Percentiles rank a stretch among this genome's conserved stretches.
These are phyloP conservation scores for Blastobotrys indianensis DNA, from an alignment of 1,139 yeast species.

Conservation along the genomic window DNA sequence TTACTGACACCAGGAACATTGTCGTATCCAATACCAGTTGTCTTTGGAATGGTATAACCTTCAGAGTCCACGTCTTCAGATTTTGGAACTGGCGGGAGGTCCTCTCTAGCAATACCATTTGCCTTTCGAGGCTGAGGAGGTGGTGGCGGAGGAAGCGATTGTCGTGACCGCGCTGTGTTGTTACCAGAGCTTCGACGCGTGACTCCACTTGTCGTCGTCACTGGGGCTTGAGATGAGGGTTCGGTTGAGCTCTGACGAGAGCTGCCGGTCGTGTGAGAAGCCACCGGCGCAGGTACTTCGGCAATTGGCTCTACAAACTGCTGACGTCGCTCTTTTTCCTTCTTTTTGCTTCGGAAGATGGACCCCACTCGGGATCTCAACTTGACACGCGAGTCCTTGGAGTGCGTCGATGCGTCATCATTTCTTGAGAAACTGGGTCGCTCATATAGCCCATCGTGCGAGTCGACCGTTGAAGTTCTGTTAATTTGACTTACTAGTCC, in stretches of 20 bases:
- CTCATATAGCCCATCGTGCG: slow-evolving; percentile 3
- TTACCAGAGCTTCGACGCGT: slow-evolving; percentile 6
- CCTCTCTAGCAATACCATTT: slow-evolving; percentile 15
- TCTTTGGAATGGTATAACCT: slow-evolving; percentile 9
- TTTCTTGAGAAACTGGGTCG: slow-evolving; percentile 1
- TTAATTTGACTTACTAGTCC: neutral
- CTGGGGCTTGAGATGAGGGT: too few species aligned
- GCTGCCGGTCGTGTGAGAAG: slow-evolving; percentile 1
- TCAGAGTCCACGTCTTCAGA: slow-evolving; percentile 4
- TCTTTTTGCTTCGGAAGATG: slow-evolving; percentile 59
- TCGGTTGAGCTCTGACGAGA: neutral
- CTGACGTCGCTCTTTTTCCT: slow-evolving; percentile 13
- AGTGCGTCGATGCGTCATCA: slow-evolving; percentile 16
- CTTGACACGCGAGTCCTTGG: slow-evolving; percentile 28
- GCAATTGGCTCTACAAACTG: neutral
- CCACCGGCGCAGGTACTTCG: too few species aligned
- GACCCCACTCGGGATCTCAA: slow-evolving; percentile 81
- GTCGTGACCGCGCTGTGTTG: neutral
- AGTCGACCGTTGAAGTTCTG: neutral
- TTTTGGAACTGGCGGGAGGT: slow-evolving; percentile 3
- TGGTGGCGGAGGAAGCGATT: slow-evolving; percentile 36
- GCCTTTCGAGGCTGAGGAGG: slow-evolving; percentile 72
- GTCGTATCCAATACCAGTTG: slow-evolving; percentile 7
- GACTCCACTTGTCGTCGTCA: neutral
- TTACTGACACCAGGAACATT: neutral